Percentiles rank a stretch among this genome's conserved stretches.
phyloP scores from a whole-genome alignment of 2,329 filamentous ascomycete species.

The Zelopaecilomyces penicillatus region DNA sequence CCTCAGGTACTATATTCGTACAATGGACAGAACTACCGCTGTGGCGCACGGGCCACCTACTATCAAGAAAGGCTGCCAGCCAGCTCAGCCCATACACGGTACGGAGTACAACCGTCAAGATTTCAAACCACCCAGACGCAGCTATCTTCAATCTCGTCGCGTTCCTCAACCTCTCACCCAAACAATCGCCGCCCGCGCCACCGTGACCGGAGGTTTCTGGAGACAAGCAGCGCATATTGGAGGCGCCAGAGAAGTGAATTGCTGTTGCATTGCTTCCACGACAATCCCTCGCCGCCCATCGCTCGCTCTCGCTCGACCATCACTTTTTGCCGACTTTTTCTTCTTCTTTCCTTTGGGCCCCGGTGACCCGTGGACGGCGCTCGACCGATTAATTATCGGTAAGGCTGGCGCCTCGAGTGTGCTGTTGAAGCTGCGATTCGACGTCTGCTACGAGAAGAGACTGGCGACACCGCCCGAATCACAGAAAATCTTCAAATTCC shows the following conservation, averaged over 20 bases:
- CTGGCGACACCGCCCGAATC: too few species aligned
- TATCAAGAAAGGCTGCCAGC: slow-evolving; percentile 3
- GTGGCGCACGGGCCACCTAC: slow-evolving; percentile 4
- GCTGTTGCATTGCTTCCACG: slow-evolving; percentile 7
- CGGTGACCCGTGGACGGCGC: too few species aligned
- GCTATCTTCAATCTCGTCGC: slow-evolving; percentile 9
- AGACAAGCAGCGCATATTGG: slow-evolving; percentile 8
- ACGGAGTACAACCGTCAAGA: not conserved
- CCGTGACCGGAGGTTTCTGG: not conserved
- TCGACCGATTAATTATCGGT: too few species aligned
- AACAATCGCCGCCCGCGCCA: not conserved
- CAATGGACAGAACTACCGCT: not conserved
- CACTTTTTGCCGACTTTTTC: not conserved
- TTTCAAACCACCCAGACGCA: slow-evolving; percentile 2
- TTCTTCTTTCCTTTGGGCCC: not conserved
- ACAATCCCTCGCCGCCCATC: not conserved
- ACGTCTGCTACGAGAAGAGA: too few species aligned
- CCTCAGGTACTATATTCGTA: too few species aligned
- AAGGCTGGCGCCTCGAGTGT: too few species aligned
- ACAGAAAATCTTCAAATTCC: too few species aligned
- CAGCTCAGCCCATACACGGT: not conserved
- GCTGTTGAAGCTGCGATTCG: too few species aligned
- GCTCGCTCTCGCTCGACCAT: not conserved
- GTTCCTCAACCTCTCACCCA: not conserved
- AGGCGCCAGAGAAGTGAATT: slow-evolving; percentile 5